Base-by-base conservation (phyloP, 371 early-diverging fungal genomes). In the Mitosporidium daphniae region DNA sequence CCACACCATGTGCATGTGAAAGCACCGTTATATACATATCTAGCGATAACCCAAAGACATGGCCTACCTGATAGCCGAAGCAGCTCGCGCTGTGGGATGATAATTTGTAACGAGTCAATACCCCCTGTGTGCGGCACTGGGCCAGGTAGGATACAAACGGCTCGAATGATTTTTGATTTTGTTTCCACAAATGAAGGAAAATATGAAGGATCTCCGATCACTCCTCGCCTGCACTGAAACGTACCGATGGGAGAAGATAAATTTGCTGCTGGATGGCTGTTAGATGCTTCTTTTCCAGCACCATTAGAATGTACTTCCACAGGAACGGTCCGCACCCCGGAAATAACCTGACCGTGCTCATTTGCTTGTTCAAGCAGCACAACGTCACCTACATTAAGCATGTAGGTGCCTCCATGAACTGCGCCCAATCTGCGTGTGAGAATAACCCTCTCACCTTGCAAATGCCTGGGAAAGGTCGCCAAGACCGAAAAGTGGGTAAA, bases 381-480 rank as follows among this genome's bases (percentile, higher is more conserved):
- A 26, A 86, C 55, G 41, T 75, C 77, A 31, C 74, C 74, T n/a
- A 71, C 61, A 45, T 59, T 62, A 21, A 91, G 57, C 91, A 91
- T 91, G 44, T 78, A 91, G 7, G 84, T 84, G 33, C 86, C 91
- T 11, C 86, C 84, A 37, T 80, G 80, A 38, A 84, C 72, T 27
- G 91, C 91, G 41, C 66, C 64, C 37, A 82, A 49, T 27, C 48
- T 41, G 26, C 6, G 9, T 10, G 22, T 2, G 14, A 30, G 11
- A 31, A 3, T 11, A 12, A 3, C 5, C 25, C 20, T 40, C 48
- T 32, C 56, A 68, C 61, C 95, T 56, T 16, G 91, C 84, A 54
- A 95, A 98, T 8, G 82, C 74, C 51, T 99, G 99, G 19, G 94
- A 94, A 23, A 99, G 57, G 38, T 95, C 97, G 30, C 91, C 91